Conservation (phyloP, 2,329 filamentous ascomycete species). For the Clarireedia hainanense region DNA sequence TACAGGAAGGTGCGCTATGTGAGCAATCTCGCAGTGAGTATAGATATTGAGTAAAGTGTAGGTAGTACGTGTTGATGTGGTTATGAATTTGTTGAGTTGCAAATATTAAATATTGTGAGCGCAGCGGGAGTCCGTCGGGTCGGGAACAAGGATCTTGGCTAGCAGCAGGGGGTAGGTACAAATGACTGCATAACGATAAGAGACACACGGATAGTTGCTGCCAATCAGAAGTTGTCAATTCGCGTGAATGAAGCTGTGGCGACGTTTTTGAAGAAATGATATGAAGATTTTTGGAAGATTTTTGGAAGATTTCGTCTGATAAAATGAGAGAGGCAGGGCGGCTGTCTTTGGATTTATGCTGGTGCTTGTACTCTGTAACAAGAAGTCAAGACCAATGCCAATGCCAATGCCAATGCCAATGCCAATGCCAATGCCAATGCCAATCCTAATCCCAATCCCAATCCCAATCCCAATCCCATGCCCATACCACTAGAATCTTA, state of each 20-base stretch:
- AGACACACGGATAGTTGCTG: background rate
- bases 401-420: background rate
- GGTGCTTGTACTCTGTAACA: background rate
- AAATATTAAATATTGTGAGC: background rate
- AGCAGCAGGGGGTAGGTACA: background rate
- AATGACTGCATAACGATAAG: conserved; percentile 3
- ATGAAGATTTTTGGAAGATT: too few relatives aligned
- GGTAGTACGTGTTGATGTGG: background rate
- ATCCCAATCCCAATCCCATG: background rate
- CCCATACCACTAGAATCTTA: background rate
- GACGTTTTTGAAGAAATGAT: background rate
- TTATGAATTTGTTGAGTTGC: background rate
- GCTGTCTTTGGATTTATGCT: background rate
- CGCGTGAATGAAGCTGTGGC: background rate
- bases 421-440: too few relatives aligned
- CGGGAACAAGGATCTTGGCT: background rate
- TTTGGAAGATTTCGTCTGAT: too few relatives aligned
- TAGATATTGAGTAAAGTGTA: background rate
- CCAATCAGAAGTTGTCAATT: conserved; percentile 4
- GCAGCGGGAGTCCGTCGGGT: too few relatives aligned
- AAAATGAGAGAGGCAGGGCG: background rate
- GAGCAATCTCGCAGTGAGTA: background rate
- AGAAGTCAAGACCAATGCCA: background rate
- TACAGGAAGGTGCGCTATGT: background rate
- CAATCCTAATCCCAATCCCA: background rate